Evolutionary conservation across 441 rosid species (phyloP), one percentile per base, ranked within the genome.

Genomic region (Populus hybrid): DNA sequence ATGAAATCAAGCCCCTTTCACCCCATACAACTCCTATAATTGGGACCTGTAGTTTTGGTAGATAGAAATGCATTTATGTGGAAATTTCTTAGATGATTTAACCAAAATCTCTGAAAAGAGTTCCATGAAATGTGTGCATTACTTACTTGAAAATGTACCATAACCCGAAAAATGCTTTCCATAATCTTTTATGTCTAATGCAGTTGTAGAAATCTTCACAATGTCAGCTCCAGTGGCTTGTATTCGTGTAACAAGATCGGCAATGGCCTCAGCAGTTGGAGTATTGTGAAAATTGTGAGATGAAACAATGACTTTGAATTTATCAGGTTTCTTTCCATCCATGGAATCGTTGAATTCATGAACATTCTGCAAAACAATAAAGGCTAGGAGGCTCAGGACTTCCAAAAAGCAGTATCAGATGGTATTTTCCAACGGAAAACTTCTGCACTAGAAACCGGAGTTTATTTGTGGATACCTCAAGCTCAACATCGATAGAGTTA

Each of bases 221-320:
- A 94, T 92, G 72, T 96, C 95, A n/a, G 99, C 98, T 80, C 98
- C 98, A 75, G 92, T 21, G 66, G 89, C 88, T 82, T 88, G 94
- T 79, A 96, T 94, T 73, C 84, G 83, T 66, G 88, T 85, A 78
- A 89, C 94, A 81, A 94, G 93, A 79, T 86, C 86, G 68, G 86
- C 87, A 40, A 96, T 93, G 65, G 85, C 97, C 82, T 94, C 96
- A 67, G 79, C 79, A 64, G 97, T 88, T 23, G 99, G 97, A 78
- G 99, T 92, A 74, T 35, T 82, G 79, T 89, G 84, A 85, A 89
- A 92, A 80, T 94, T 96, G 84, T 96, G 98, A 1, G 97, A 89
- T 57, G 98, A 94, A 79, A 94, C 97, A 67, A 96, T 85, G 46
- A 94, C 82, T 86, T 84, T 94, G 78, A 86, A 86, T 74, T 87